Conservation (phyloP, 352 stramenopile species). For the Phytophthora constricta region DNA sequence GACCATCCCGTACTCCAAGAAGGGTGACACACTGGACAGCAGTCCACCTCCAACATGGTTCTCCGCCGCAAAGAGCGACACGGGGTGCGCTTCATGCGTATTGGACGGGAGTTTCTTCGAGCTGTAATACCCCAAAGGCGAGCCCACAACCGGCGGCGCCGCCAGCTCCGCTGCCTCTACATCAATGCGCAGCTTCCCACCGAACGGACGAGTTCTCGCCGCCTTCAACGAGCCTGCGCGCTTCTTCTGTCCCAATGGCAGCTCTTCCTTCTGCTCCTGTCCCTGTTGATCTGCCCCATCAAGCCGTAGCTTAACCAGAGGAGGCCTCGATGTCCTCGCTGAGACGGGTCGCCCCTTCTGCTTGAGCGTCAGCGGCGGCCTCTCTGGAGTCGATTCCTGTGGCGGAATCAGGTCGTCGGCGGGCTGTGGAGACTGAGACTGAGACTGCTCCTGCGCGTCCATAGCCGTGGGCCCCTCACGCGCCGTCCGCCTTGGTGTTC, state of each 20-base stretch:
- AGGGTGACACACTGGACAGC: conserved; percentile 39
- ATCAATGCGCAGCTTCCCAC: conserved; percentile 52
- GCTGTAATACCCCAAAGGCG: conserved; percentile 53
- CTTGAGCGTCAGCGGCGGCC: neutral
- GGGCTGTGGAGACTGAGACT: no score
- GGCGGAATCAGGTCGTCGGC: no score
- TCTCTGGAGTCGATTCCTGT: neutral
- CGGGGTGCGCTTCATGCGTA: conserved; percentile 40
- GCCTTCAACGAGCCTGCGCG: conserved; percentile 14
- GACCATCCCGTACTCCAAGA: conserved; percentile 78
- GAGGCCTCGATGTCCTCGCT: conserved; percentile 9
- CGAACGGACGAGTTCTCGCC: conserved; percentile 21
- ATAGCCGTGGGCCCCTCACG: neutral
- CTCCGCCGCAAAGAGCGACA: conserved; percentile 43
- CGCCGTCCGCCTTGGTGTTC: neutral
- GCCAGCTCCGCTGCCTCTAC: conserved; percentile 42
- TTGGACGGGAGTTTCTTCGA: conserved; percentile 48
- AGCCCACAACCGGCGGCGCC: conserved; percentile 39
- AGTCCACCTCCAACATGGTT: conserved; percentile 16
- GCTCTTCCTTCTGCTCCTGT: conserved; percentile 14
- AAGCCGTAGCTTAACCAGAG: conserved; percentile 14
- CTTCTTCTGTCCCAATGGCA: neutral
- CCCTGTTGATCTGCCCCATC: conserved; percentile 2
- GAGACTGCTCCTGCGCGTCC: neutral
- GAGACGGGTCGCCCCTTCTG: conserved; percentile 19